Conservation (phyloP, 495 filamentous ascomycete species). For the Cudoniella acicularis region DNA sequence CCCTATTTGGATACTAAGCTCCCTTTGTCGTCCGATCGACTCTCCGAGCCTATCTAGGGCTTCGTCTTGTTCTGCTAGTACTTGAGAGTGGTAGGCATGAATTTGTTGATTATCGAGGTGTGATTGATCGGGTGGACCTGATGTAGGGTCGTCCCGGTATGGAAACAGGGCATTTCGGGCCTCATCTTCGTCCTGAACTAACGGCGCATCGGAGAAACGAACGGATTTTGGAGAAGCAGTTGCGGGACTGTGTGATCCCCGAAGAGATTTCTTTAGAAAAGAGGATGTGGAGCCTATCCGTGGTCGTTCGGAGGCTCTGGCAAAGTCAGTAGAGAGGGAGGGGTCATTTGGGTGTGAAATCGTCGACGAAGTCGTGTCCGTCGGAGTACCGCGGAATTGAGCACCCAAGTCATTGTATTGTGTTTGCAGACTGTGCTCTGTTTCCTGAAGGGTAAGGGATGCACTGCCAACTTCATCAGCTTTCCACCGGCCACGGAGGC, state of each 20-base stretch:
- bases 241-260: constrained; percentile 7
- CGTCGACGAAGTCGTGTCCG: constrained; percentile 39
- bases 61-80: constrained; percentile 84
- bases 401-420: constrained; percentile 57
- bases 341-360: constrained; percentile 64
- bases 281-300: constrained; percentile 35
- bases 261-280: constrained; percentile 35
- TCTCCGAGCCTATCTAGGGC: constrained; percentile 83
- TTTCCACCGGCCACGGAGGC: neutral
- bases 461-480: constrained; percentile 33
- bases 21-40: constrained; percentile 86
- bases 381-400: constrained; percentile 58
- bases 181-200: constrained; percentile 44
- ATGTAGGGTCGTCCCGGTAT: constrained; percentile 50
- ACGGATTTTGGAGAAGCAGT: constrained; percentile 62
- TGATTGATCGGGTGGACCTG: constrained; percentile 51
- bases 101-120: constrained; percentile 80
- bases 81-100: constrained; percentile 73
- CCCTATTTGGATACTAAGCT: constrained; percentile 92
- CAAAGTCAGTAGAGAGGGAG: constrained; percentile 61
- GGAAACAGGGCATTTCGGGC: constrained; percentile 64
- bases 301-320: constrained; percentile 49
- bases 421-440: constrained; percentile 48
- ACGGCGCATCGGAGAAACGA: constrained; percentile 76
- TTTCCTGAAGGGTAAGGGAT: constrained; percentile 40